Conservation (phyloP, 73 alveolate genomes). For the Stentor coeruleus region DNA sequence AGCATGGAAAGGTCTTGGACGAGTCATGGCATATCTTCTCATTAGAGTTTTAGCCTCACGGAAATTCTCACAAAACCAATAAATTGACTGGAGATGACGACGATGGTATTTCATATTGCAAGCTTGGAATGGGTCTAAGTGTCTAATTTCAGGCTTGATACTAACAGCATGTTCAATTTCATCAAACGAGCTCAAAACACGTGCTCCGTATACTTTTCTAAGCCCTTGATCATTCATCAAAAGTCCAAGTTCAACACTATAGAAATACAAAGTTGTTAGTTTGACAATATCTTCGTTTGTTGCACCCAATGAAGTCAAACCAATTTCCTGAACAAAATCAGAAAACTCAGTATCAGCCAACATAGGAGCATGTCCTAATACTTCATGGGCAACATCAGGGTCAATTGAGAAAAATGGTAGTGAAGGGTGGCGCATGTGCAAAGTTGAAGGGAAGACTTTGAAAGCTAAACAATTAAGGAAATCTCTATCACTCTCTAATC, state of each 20-base stretch:
- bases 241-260: slow-evolving; percentile 56
- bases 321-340: slow-evolving; percentile 67
- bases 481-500: slow-evolving; percentile 6
- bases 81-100: neutral
- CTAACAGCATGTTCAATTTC: slow-evolving; percentile 49
- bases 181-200: slow-evolving; percentile 65
- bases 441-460: neutral
- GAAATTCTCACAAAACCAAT: neutral
- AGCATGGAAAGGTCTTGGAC: neutral
- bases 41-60: neutral
- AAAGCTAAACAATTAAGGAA: slow-evolving; percentile 14
- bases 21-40: neutral
- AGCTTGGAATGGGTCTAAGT: slow-evolving; percentile 17
- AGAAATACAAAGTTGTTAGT: slow-evolving; percentile 71
- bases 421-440: slow-evolving; percentile 9
- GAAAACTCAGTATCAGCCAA: slow-evolving; percentile 74
- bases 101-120: neutral
- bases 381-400: slow-evolving; percentile 55
- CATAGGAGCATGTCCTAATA: slow-evolving; percentile 88
- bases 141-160: slow-evolving; percentile 11
- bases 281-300: slow-evolving; percentile 59
- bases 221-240: slow-evolving; percentile 34
- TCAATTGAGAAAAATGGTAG: neutral
- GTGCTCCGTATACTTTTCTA: slow-evolving; percentile 80
- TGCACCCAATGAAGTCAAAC: slow-evolving; percentile 81